Evolutionary conservation across 208 protist species (phyloP).

Genomic region (Acanthamoeba polyphaga): DNA sequence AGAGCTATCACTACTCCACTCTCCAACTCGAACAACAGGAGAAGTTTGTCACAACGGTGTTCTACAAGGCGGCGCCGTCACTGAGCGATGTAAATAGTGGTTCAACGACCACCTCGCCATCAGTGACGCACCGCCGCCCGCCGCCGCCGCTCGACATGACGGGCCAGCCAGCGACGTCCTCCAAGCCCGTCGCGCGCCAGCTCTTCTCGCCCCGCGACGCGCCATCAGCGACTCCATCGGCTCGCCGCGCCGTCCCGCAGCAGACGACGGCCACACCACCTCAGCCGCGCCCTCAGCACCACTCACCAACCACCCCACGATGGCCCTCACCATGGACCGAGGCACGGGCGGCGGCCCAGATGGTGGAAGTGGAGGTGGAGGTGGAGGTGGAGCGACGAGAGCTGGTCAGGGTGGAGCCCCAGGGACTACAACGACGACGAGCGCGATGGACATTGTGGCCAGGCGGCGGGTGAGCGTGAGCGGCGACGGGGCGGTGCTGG

Average conservation of each 20-base stretch:
- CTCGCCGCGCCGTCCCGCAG: not conserved
- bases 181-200: slow-evolving; percentile 33
- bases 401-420: not conserved
- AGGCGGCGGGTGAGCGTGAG: slow-evolving; percentile 47
- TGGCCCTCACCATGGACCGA: slow-evolving; percentile 42
- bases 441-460: slow-evolving; percentile 25
- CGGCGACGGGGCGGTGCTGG: slow-evolving; percentile 18
- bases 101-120: slow-evolving; percentile 3
- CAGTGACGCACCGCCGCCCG: not conserved
- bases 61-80: slow-evolving; percentile 42
- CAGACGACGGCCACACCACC: not conserved
- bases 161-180: not conserved
- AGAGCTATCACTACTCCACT: not conserved
- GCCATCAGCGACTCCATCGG: slow-evolving; percentile 26
- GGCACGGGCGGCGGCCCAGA: not conserved
- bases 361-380: not conserved
- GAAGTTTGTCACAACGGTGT: slow-evolving; percentile 9
- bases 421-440: not conserved
- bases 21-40: not conserved
- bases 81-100: slow-evolving; percentile 30
- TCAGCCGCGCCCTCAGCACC: not conserved
- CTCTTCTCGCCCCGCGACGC: slow-evolving; percentile 33
- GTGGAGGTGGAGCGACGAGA: too few species aligned
- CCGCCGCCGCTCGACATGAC: not conserved
- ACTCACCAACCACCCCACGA: slow-evolving; percentile 17